Percentiles rank a stretch among this genome's conserved stretches.
These are phyloP conservation scores for Apiospora pterosperma DNA, from an alignment of 2,329 filamentous ascomycete genomes.

Conservation along the genomic window DNA sequence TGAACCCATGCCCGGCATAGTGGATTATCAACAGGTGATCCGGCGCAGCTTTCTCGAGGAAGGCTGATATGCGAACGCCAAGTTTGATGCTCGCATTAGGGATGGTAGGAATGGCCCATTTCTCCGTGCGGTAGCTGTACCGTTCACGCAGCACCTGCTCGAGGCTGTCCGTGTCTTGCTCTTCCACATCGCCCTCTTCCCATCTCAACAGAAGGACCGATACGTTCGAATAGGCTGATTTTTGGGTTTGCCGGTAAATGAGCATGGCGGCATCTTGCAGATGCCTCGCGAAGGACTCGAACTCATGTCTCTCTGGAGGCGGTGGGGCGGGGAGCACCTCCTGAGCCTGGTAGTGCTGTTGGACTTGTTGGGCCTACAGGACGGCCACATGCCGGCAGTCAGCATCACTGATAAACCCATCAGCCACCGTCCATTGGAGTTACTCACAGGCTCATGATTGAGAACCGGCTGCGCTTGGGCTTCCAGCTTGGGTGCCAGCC, in stretches of 20 bases:
- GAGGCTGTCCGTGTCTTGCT: conserved; percentile 51
- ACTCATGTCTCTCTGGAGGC: conserved; percentile 52
- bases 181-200: conserved; percentile 55
- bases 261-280: conserved; percentile 67
- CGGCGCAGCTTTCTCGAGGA: conserved; percentile 54
- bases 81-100: conserved; percentile 60
- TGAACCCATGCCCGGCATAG: conserved; percentile 60
- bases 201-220: conserved; percentile 60
- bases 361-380: not conserved
- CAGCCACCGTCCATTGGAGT: conserved; percentile 9
- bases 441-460: conserved; percentile 25
- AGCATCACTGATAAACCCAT: conserved; percentile 11
- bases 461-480: conserved; percentile 25
- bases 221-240: conserved; percentile 53
- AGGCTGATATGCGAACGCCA: conserved; percentile 56
- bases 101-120: conserved; percentile 58
- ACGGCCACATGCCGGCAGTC: conserved; percentile 4
- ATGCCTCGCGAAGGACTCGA: conserved; percentile 64
- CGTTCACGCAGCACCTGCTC: conserved; percentile 56
- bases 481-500: conserved; percentile 32
- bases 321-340: conserved; percentile 22
- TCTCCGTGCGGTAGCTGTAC: conserved; percentile 59
- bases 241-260: conserved; percentile 61
- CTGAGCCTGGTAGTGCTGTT: conserved; percentile 13
- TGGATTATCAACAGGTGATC: conserved; percentile 63